Conservation (phyloP, 495 filamentous ascomycete genomes). For the Cairneyella variabilis region DNA sequence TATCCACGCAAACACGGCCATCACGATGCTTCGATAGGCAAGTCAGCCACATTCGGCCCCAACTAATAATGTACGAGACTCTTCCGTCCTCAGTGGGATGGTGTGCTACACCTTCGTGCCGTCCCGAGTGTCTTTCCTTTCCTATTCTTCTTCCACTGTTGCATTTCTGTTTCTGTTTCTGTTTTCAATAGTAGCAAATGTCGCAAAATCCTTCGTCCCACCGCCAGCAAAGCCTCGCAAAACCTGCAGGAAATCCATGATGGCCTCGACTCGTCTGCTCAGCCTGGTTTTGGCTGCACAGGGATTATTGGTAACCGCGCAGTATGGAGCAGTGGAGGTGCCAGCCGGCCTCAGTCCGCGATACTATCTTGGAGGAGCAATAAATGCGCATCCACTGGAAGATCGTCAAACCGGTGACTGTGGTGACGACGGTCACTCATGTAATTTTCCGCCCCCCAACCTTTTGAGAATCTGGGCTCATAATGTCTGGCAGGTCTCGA, state of each 20-base stretch:
- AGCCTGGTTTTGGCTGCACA: neutral
- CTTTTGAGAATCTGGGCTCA: neutral
- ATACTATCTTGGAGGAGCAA: conserved; percentile 18
- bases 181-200: neutral
- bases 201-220: neutral
- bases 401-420: neutral
- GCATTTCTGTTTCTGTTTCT: neutral
- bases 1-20: too few relatives aligned
- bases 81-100: neutral
- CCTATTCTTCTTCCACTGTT: neutral
- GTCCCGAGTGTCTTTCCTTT: neutral
- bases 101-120: too few relatives aligned
- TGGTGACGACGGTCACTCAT: conserved; percentile 9
- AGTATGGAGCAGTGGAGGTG: conserved; percentile 13
- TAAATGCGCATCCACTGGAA: neutral
- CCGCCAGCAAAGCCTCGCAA: neutral
- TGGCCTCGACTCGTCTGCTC: neutral
- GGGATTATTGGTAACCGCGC: neutral
- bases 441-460: conserved; percentile 1
- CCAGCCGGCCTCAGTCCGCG: conserved; percentile 16
- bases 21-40: too few relatives aligned
- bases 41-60: neutral
- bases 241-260: neutral
- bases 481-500: conserved; percentile 15
- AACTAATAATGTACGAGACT: neutral